phyloP scores from a whole-genome alignment of 2,329 filamentous ascomycete species.

The Pestalotiopsis sp. region DNA sequence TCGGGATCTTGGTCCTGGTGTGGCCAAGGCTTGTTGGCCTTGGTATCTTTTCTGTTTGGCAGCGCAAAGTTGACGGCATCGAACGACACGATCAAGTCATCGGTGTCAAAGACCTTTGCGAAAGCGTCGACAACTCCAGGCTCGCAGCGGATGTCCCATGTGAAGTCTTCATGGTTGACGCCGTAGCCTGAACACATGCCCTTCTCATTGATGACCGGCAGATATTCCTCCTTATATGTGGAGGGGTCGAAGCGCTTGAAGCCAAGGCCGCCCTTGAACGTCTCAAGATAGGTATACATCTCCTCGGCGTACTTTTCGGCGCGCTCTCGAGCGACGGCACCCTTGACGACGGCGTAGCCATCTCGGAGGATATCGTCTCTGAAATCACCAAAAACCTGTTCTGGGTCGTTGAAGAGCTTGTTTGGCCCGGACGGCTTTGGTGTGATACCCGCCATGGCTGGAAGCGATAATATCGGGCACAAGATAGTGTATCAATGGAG shows the following conservation, averaged over 20 bases:
- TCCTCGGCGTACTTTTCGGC: constrained; percentile 21
- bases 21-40: constrained; percentile 44
- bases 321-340: constrained; percentile 22
- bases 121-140: constrained; percentile 48
- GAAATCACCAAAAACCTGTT: constrained; percentile 17
- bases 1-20: constrained; percentile 48
- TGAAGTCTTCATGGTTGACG: constrained; percentile 50
- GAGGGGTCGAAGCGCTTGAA: constrained; percentile 37
- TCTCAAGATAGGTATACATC: constrained; percentile 16
- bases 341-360: constrained; percentile 30
- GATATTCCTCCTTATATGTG: constrained; percentile 34
- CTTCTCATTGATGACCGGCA: constrained; percentile 46
- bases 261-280: constrained; percentile 18
- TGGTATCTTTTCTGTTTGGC: constrained; percentile 34
- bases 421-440: constrained; percentile 11
- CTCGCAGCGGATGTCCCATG: constrained; percentile 50
- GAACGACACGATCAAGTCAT: constrained; percentile 51
- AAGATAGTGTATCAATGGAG: neutral
- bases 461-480: neutral
- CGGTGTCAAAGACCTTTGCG: constrained; percentile 45
- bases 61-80: constrained; percentile 49
- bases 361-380: constrained; percentile 27
- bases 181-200: constrained; percentile 51
- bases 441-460: neutral
- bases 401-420: constrained; percentile 5